Conservation (phyloP, 345 rosid genomes). For the Salix arbutifolia region DNA sequence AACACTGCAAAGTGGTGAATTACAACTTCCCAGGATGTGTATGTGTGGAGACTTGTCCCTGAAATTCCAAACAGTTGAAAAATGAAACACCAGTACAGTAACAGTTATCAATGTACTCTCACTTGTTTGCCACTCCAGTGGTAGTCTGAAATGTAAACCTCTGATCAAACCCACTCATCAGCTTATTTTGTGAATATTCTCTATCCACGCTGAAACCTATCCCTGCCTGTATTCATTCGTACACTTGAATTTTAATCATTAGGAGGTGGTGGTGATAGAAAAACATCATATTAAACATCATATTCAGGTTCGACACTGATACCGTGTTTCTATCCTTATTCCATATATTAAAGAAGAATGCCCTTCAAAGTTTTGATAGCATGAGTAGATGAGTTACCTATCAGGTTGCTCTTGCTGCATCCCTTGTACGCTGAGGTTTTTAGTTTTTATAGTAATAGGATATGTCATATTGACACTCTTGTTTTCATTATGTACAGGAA, state of each 20-base stretch:
- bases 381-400: constrained; percentile 41
- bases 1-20: constrained; percentile 63
- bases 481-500: constrained; percentile 39
- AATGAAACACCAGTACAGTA: constrained; percentile 8
- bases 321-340: neutral
- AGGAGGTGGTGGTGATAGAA: neutral
- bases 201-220: neutral
- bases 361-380: neutral
- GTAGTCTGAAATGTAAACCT: neutral
- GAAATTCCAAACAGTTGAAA: constrained; percentile 31
- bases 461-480: constrained; percentile 29
- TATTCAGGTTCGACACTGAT: neutral
- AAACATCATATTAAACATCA: neutral
- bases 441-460: constrained; percentile 30
- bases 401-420: constrained; percentile 53
- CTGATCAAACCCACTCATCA: constrained; percentile 3
- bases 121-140: neutral
- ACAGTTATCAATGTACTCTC: neutral
- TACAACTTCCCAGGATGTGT: constrained; percentile 50
- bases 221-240: neutral
- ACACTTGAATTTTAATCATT: constrained; percentile 1
- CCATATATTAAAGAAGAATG: neutral
- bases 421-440: constrained; percentile 39
- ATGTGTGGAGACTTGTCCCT: constrained; percentile 62
- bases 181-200: neutral